Evolutionary conservation across 2,329 filamentous ascomycete genomes (phyloP), one percentile per base, ranked within the genome.

Genomic region (Seiridium cupressi): DNA sequence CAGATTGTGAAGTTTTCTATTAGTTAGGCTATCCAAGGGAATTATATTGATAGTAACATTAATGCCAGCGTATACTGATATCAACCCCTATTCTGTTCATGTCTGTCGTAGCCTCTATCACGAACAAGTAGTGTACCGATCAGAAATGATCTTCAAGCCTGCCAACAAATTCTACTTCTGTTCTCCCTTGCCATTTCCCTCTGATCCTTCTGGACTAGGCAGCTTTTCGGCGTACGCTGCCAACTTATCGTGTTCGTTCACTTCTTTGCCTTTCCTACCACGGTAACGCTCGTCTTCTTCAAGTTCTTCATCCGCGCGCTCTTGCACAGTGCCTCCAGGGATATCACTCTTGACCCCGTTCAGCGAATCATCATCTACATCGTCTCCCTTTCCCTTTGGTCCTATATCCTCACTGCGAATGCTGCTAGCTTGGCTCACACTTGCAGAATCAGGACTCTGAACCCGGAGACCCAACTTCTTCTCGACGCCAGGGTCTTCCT

Each of bases 351-450:
- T 53, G 34, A 62, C 51, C 40, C 63, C 60, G 55, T 57, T 44
- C 13, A 62, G 5, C 44, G 56, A 18, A 47, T 71, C 69, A 5
- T 49, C 62, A 6, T 61, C 63, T 26, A 69, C 65, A 5, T 53
- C 61, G 26, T 61, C 42, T 42, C 35, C 57, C 10, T 53, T 34
- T 6, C 32, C 69, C 40, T 57, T 65, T 3, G 11, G 65, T 13
- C 48, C 61, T 3, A 64, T 51, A 26, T 65, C 64, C 44, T 68
- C 61, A 59, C 78, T 84, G 68, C 76, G 80, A 26, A 91, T 74
- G 69, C 90, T 94, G 67, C 87, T 93, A 1, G 91, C 89, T 63
- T 87, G 84, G 70, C 90, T 93, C 13, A 92, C 80, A 58, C 86
- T 81, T 1, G 81, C 84, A 64, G 89, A 92, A 1, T 81, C 82